phyloP scores from a whole-genome alignment of 306 rosid species.

The Oemleria cerasiformis region DNA sequence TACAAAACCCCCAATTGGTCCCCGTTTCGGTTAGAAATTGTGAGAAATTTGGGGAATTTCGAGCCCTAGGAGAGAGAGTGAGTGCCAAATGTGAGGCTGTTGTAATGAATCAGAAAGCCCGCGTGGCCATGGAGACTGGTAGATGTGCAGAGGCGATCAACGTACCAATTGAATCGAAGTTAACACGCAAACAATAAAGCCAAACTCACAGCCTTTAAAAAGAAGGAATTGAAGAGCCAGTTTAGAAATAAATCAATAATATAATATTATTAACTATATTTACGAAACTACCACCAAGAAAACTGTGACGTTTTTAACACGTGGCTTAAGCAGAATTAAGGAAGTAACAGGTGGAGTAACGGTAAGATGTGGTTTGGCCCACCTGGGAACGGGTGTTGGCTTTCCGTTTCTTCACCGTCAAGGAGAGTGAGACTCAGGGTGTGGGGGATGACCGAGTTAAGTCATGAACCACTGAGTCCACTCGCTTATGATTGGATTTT shows the following conservation, averaged over 20 bases:
- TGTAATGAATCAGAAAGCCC: not conserved
- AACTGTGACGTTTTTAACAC: conserved; percentile 38
- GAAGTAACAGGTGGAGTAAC: conserved; percentile 31
- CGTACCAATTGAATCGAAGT: not conserved
- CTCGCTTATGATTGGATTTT: not conserved
- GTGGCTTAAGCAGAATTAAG: not conserved
- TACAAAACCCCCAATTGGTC: conserved; percentile 18
- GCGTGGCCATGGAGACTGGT: conserved; percentile 8
- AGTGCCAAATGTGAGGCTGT: not conserved
- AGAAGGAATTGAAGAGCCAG: not conserved
- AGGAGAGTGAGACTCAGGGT: not conserved
- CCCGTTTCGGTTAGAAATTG: conserved; percentile 9
- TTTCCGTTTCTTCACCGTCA: conserved; percentile 39
- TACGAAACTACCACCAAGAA: conserved; percentile 1
- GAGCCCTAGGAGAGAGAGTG: conserved; percentile 17
- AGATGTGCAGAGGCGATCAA: not conserved
- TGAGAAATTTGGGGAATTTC: not conserved
- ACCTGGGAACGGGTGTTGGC: not conserved
- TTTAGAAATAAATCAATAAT: no score
- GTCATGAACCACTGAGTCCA: not conserved
- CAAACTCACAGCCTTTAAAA: not conserved
- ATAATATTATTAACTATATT: conserved; percentile 2
- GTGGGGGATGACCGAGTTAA: not conserved
- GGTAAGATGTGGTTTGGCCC: not conserved
- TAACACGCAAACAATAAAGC: not conserved